phyloP scores from a whole-genome alignment of 495 filamentous ascomycete genomes.

The Trichoderma orchidacearum region DNA sequence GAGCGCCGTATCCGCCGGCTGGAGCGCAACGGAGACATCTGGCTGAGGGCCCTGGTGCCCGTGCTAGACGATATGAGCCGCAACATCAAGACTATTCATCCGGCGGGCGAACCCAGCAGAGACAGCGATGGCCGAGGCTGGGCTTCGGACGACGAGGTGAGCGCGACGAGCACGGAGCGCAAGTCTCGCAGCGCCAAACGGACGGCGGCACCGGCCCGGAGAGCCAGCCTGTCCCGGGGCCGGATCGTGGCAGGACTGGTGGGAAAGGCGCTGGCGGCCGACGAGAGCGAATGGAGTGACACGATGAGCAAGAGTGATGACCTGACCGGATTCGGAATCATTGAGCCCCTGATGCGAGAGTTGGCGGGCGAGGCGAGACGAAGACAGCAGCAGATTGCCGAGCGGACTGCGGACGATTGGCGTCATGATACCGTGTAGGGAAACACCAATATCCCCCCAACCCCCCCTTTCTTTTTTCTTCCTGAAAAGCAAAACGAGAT shows the following conservation, averaged over 20 bases:
- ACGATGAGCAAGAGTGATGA: not conserved
- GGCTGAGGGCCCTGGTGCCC: slow-evolving; percentile 15
- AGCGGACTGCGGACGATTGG: not conserved
- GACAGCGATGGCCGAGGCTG: not conserved
- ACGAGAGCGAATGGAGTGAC: not conserved
- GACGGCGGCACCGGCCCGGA: not conserved
- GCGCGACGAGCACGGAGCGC: slow-evolving; percentile 31
- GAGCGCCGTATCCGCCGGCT: slow-evolving; percentile 16
- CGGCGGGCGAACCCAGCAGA: not conserved
- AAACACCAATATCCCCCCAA: not conserved
- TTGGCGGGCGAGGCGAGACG: not conserved
- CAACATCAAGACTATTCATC: not conserved
- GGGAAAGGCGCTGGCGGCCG: not conserved
- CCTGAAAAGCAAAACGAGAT: not conserved
- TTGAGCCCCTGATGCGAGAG: slow-evolving; percentile 8
- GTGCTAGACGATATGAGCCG: slow-evolving; percentile 18
- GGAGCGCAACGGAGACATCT: slow-evolving; percentile 17
- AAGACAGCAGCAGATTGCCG: slow-evolving; percentile 1
- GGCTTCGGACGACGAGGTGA: slow-evolving; percentile 19
- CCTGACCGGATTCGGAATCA: slow-evolving; percentile 10
- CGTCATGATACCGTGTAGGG: not conserved
- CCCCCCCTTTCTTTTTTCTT: not conserved
- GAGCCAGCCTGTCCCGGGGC: not conserved
- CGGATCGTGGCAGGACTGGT: not conserved
- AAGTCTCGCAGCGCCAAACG: slow-evolving; percentile 11